These are phyloP conservation scores for Euphorbia celastroides DNA, from an alignment of 441 rosid genomes.

Conservation along the genomic window DNA sequence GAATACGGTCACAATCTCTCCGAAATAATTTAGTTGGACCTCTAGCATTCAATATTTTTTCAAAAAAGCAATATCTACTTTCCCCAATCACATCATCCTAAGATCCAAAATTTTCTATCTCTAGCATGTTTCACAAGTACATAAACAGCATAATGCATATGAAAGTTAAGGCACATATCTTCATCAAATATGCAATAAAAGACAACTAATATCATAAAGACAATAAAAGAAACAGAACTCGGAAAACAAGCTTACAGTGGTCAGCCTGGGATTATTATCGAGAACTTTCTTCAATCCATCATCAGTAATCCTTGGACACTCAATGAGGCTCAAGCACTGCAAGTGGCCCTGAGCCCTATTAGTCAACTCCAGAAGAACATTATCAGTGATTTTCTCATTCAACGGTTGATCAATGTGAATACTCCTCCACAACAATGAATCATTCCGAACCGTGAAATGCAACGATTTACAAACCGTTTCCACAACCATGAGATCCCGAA, in stretches of 20 bases:
- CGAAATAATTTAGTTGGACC: not conserved
- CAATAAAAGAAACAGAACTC: not conserved
- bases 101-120: no score
- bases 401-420: conserved; percentile 68
- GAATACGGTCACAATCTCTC: not conserved
- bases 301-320: conserved; percentile 70
- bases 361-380: conserved; percentile 55
- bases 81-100: not conserved
- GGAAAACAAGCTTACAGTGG: conserved; percentile 41
- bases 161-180: no score
- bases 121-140: not conserved
- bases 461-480: conserved; percentile 63
- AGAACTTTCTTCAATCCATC: conserved; percentile 57
- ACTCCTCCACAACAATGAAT: conserved; percentile 64
- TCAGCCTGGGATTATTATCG: conserved; percentile 56
- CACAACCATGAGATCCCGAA: conserved; percentile 60
- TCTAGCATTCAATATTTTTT: not conserved
- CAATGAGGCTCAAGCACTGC: conserved; percentile 75
- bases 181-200: no score
- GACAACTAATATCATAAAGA: not conserved
- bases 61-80: not conserved
- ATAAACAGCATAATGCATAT: not conserved
- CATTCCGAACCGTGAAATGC: conserved; percentile 41
- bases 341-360: conserved; percentile 69
- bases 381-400: conserved; percentile 78